A percentile compares a stretch with the other conserved stretches of the same genome.
Evolutionary conservation across 495 filamentous ascomycete species (phyloP).

Genomic region (Margaritispora aquatica): DNA sequence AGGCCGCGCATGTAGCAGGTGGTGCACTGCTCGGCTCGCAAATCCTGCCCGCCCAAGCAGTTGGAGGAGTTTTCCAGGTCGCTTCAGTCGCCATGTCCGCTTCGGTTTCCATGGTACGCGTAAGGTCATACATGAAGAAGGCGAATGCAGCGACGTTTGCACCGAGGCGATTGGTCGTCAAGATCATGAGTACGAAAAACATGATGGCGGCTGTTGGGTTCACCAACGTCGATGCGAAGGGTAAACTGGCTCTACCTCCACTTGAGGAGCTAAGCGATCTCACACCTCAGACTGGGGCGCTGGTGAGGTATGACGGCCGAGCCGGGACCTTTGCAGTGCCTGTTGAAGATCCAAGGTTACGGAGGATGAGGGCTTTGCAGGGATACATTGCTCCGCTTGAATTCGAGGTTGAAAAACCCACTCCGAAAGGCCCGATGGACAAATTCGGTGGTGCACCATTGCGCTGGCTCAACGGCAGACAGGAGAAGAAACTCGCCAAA

Average conservation of each 20-base stretch:
- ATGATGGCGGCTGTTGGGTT: constrained; percentile 8
- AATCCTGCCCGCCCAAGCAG: constrained; percentile 7
- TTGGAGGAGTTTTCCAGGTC: constrained; percentile 7
- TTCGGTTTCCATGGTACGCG: constrained; percentile 2
- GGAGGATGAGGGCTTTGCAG: constrained; percentile 4
- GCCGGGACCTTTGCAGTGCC: neutral
- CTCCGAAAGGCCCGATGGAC: neutral
- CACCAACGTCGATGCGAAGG: constrained; percentile 1
- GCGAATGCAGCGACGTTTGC: constrained; percentile 1
- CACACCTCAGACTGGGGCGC: neutral
- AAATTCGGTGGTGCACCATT: constrained; percentile 1
- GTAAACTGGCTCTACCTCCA: constrained; percentile 3
- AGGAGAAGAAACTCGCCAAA: constrained; percentile 1
- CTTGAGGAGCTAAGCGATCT: constrained; percentile 1
- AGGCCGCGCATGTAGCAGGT: constrained; percentile 1
- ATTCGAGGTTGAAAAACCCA: neutral
- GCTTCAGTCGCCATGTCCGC: constrained; percentile 3
- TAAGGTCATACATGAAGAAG: constrained; percentile 5
- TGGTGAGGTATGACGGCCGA: neutral
- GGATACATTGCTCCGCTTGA: constrained; percentile 7
- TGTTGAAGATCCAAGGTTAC: constrained; percentile 7
- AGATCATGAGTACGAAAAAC: constrained; percentile 5
- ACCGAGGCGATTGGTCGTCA: neutral
- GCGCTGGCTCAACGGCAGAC: constrained; percentile 5
- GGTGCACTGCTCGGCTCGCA: constrained; percentile 2